A percentile compares a stretch with the other conserved stretches of the same genome.
Evolutionary conservation across 139 green algal species (phyloP).

Genomic region (Chlamydomonas sp.): DNA sequence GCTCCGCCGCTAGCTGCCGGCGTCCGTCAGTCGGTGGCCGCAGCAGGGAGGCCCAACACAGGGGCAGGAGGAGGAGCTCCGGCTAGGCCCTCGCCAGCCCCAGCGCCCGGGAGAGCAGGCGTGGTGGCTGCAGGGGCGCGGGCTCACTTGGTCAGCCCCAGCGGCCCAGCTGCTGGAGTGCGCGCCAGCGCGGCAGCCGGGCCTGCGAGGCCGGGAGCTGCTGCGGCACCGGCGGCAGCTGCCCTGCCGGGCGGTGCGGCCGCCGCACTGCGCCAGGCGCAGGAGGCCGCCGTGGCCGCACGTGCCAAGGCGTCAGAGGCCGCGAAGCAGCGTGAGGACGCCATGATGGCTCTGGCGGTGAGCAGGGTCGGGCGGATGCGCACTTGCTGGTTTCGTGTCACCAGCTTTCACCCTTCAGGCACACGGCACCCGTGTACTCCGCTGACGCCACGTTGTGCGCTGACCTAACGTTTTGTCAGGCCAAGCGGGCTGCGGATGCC

Average conservation of each 20-base stretch:
- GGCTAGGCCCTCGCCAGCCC: too few species aligned
- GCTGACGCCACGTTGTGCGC: too few species aligned
- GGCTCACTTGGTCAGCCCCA: background rate
- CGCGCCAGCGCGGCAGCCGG: background rate
- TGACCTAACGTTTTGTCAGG: slow-evolving; percentile 3
- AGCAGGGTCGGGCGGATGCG: background rate
- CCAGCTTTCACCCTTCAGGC: background rate
- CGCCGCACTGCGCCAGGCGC: slow-evolving; percentile 20
- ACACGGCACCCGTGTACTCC: too few species aligned
- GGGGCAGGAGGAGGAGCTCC: too few species aligned
- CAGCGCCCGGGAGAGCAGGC: background rate
- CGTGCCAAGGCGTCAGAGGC: slow-evolving; percentile 21
- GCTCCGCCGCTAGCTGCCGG: too few species aligned
- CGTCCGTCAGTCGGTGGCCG: too few species aligned
- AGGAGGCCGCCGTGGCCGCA: slow-evolving; percentile 38
- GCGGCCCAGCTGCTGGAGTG: background rate
- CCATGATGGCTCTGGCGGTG: slow-evolving; percentile 37
- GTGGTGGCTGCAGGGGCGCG: background rate
- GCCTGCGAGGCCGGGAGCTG: background rate
- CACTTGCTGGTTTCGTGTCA: background rate
- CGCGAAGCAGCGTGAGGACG: slow-evolving; percentile 38
- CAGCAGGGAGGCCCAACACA: too few species aligned
- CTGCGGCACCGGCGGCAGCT: background rate
- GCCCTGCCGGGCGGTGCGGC: background rate
- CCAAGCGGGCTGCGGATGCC: slow-evolving; percentile 34